Evolutionary conservation across 345 rosid species (phyloP).

Genomic region (Raphanus raphanistrum): DNA sequence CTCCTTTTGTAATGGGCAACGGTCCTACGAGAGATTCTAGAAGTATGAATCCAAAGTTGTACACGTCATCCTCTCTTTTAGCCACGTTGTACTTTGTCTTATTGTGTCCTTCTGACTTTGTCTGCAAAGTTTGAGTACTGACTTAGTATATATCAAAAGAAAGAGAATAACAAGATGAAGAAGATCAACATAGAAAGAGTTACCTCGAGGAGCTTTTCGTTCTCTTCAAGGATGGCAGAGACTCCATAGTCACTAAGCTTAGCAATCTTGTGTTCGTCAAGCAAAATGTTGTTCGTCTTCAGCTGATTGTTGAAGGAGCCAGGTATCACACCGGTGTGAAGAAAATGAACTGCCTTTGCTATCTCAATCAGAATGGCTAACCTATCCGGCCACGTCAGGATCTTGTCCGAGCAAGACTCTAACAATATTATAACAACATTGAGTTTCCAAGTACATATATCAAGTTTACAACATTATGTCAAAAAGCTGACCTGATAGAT

Average conservation of each 20-base stretch:
- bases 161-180: not conserved
- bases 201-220: conserved; percentile 64
- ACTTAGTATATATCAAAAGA: conserved; percentile 12
- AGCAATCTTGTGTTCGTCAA: conserved; percentile 81
- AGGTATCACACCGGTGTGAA: conserved; percentile 87
- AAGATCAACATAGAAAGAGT: not conserved
- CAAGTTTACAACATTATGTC: conserved; percentile 11
- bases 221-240: conserved; percentile 64
- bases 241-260: conserved; percentile 95
- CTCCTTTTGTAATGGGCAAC: conserved; percentile 67
- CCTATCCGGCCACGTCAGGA: conserved; percentile 82
- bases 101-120: conserved; percentile 56
- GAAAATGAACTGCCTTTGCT: conserved; percentile 95
- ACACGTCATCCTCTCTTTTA: conserved; percentile 76
- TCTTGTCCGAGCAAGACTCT: conserved; percentile 70
- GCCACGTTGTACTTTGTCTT: conserved; percentile 59
- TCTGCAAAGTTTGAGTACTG: conserved; percentile 46
- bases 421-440: conserved; percentile 28
- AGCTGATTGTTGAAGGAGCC: conserved; percentile 71
- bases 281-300: conserved; percentile 76
- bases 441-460: conserved; percentile 15
- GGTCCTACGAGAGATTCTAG: conserved; percentile 95
- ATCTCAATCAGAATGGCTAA: conserved; percentile 73
- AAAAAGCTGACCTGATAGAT: conserved; percentile 66
- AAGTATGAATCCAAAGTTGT: conserved; percentile 90